A percentile compares a stretch with the other conserved stretches of the same genome.
phyloP scores from a whole-genome alignment of 345 rosid genomes.

The Lepidium didymum region DNA sequence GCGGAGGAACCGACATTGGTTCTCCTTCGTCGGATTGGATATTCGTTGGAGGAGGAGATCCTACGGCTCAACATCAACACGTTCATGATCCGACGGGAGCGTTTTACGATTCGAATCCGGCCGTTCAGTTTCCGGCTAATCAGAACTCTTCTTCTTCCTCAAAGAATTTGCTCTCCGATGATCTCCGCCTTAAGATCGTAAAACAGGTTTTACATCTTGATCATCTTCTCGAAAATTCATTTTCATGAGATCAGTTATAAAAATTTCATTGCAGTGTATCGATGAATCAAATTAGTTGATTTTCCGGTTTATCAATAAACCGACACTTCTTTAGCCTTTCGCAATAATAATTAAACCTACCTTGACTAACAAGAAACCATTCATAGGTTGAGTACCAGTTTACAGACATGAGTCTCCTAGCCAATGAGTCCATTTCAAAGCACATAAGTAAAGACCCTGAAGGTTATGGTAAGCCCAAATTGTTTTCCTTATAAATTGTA shows the following conservation, averaged over 20 bases:
- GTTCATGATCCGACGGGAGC: slow-evolving; percentile 27
- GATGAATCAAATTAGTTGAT: not conserved
- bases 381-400: slow-evolving; percentile 80
- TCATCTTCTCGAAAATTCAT: too few relatives aligned
- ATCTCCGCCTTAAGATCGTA: slow-evolving; percentile 73
- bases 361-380: slow-evolving; percentile 10
- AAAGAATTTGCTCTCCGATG: slow-evolving; percentile 53
- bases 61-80: slow-evolving; percentile 26
- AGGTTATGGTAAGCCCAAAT: slow-evolving; percentile 66
- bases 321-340: not conserved
- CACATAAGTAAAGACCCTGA: slow-evolving; percentile 78
- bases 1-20: slow-evolving; percentile 2
- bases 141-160: slow-evolving; percentile 33
- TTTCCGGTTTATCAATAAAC: not conserved
- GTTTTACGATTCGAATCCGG: slow-evolving; percentile 46
- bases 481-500: not conserved
- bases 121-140: slow-evolving; percentile 34
- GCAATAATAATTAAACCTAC: not conserved
- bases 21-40: slow-evolving; percentile 68
- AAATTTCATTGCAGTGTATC: not conserved
- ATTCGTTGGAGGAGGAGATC: slow-evolving; percentile 67
- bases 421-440: slow-evolving; percentile 78
- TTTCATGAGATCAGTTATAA: not conserved
- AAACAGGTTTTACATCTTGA: slow-evolving; percentile 54
- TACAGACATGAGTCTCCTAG: slow-evolving; percentile 86